Percentiles rank a stretch among this genome's conserved stretches.
Conservation (phyloP, 306 rosid species). For the Gastrolobium bilobum region DNA sequence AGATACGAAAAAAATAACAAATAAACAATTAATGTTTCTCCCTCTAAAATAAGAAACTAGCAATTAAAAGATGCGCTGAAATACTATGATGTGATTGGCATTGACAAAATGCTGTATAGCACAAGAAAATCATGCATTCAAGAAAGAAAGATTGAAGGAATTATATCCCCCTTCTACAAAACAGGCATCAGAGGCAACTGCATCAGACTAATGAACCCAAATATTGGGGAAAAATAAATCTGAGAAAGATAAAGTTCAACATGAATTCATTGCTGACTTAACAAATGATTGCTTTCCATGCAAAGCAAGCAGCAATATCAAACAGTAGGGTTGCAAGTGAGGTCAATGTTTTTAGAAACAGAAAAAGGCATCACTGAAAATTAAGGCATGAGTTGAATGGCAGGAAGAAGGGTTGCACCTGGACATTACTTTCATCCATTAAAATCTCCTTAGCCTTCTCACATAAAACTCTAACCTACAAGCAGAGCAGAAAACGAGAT, state of each 20-base stretch:
- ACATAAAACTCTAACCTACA: conserved; percentile 85
- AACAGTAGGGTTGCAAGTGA: conserved; percentile 37
- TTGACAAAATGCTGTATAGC: conserved; percentile 10
- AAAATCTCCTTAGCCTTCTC: conserved; percentile 96
- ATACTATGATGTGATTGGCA: conserved; percentile 16
- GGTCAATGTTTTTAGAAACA: conserved; percentile 35
- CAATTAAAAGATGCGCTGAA: conserved; percentile 19
- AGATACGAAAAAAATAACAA: conserved; percentile 24
- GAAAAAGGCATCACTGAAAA: conserved; percentile 19
- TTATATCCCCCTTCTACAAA: conserved; percentile 31
- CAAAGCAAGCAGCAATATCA: conserved; percentile 25
- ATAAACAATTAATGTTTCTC: conserved; percentile 41
- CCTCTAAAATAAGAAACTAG: conserved; percentile 13
- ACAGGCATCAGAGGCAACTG: conserved; percentile 18
- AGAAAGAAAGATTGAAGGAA: conserved; percentile 18
- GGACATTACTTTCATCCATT: conserved; percentile 98
- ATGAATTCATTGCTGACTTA: conserved; percentile 1
- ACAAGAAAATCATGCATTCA: conserved; percentile 28
- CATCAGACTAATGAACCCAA: conserved; percentile 9
- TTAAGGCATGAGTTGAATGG: conserved; percentile 36
- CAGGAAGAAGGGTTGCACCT: conserved; percentile 67
- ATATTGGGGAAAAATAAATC: not conserved
- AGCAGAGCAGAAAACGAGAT: conserved; percentile 47
- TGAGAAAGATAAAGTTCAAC: conserved; percentile 5
- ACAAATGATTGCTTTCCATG: conserved; percentile 30